Conservation (phyloP, 2,329 filamentous ascomycete genomes). For the Stachybotrys chlorohalonatus region DNA sequence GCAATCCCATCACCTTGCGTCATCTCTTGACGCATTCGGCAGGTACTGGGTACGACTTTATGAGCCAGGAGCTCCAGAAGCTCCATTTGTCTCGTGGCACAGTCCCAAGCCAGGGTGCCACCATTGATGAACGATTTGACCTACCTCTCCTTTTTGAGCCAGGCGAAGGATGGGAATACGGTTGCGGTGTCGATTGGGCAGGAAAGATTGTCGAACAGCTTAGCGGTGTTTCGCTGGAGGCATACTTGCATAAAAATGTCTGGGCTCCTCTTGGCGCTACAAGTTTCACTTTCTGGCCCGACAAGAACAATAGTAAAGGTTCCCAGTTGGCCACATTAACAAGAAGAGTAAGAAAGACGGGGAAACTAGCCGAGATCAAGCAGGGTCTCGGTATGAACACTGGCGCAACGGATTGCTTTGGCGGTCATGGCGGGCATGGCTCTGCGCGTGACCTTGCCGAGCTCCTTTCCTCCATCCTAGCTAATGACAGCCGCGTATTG, state of each 20-base stretch:
- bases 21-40: constrained; percentile 38
- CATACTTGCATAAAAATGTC: constrained; percentile 30
- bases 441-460: not conserved
- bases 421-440: not conserved
- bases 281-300: constrained; percentile 6
- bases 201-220: constrained; percentile 34
- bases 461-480: not conserved
- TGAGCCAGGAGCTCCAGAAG: constrained; percentile 3
- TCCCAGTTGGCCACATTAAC: not conserved
- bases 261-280: constrained; percentile 13
- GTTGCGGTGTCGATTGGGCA: constrained; percentile 35
- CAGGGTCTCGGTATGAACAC: not conserved
- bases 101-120: constrained; percentile 16
- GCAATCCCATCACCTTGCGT: constrained; percentile 30
- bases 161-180: constrained; percentile 35
- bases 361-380: not conserved
- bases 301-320: not conserved
- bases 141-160: constrained; percentile 36
- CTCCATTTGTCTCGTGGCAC: not conserved
- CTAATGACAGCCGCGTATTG: not conserved
- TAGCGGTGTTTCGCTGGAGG: constrained; percentile 25
- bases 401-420: not conserved
- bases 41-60: constrained; percentile 30
- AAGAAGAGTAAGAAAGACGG: not conserved
- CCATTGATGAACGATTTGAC: constrained; percentile 26